Percentiles rank a stretch among this genome's conserved stretches.
Evolutionary conservation across 495 filamentous ascomycete species (phyloP).

Genomic region (Lasiosphaeriaceae sp.): DNA sequence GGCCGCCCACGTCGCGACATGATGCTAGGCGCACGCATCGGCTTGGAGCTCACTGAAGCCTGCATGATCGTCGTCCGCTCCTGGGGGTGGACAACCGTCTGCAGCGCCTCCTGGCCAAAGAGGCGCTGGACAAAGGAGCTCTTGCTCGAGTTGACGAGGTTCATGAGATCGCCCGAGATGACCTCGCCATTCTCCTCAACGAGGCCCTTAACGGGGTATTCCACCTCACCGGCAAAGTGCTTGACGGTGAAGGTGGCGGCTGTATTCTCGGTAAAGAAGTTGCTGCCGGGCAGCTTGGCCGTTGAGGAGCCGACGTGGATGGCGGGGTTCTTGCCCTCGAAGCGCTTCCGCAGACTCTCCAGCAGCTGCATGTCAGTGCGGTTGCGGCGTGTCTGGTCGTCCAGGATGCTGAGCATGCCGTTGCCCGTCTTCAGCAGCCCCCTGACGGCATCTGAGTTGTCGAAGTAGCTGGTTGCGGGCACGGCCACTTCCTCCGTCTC

Average conservation of each 20-base stretch:
- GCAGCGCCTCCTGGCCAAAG: slow-evolving; percentile 88
- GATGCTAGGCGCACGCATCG: slow-evolving; percentile 87
- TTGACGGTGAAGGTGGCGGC: slow-evolving; percentile 81
- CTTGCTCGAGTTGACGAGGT: slow-evolving; percentile 80
- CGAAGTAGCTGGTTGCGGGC: slow-evolving; percentile 89
- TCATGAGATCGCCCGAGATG: slow-evolving; percentile 94
- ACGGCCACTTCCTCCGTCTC: slow-evolving; percentile 90
- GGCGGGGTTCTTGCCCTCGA: slow-evolving; percentile 88
- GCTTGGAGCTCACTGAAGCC: slow-evolving; percentile 92
- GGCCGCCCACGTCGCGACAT: slow-evolving; percentile 55
- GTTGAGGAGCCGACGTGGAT: slow-evolving; percentile 69
- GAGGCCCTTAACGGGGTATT: slow-evolving; percentile 80
- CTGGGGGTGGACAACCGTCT: slow-evolving; percentile 84
- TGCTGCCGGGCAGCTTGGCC: slow-evolving; percentile 68
- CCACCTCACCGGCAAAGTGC: slow-evolving; percentile 96
- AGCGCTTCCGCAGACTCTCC: slow-evolving; percentile 85
- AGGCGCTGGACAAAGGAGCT: slow-evolving; percentile 85
- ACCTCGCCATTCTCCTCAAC: slow-evolving; percentile 94
- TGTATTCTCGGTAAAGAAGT: slow-evolving; percentile 74
- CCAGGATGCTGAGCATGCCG: slow-evolving; percentile 86
- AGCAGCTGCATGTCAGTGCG: slow-evolving; percentile 84
- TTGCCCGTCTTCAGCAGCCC: slow-evolving; percentile 88
- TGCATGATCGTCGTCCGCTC: slow-evolving; percentile 92
- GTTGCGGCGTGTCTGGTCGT: slow-evolving; percentile 88
- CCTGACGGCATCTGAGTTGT: slow-evolving; percentile 90